Evolutionary conservation across 768 basidiomycete genomes (phyloP).

Genomic region (Podaxis mareebaensis): DNA sequence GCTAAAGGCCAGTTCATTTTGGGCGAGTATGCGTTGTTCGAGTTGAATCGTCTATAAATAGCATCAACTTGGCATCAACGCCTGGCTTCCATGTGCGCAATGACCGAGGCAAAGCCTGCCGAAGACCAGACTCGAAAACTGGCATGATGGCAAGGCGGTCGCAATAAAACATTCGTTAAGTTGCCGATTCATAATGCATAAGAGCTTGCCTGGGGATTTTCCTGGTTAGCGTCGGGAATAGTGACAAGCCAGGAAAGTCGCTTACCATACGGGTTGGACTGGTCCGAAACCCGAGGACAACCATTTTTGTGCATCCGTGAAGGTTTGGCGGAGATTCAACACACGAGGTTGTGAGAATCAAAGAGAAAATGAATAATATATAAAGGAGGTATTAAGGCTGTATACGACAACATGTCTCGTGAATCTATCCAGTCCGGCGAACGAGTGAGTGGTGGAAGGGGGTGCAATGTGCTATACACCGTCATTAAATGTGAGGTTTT

Average conservation of each 20-base stretch:
- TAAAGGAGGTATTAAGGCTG: constrained; percentile 16
- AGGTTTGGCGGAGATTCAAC: background rate
- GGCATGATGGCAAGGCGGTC: background rate
- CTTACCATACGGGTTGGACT: too few relatives aligned
- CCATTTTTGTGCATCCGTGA: background rate
- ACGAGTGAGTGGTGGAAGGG: constrained; percentile 7
- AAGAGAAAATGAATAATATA: constrained; percentile 20
- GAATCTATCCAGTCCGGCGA: constrained; percentile 13
- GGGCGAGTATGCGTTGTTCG: too few relatives aligned
- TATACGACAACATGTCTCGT: constrained; percentile 14
- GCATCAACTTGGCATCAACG: background rate
- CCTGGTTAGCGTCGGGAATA: too few relatives aligned
- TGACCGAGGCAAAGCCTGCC: background rate
- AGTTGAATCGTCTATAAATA: background rate
- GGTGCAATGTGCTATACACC: constrained; percentile 4
- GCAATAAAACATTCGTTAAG: too few relatives aligned
- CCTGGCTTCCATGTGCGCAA: background rate
- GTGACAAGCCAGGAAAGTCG: too few relatives aligned
- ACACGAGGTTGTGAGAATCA: constrained; percentile 1
- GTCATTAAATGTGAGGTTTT: constrained; percentile 7
- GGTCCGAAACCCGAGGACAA: too few relatives aligned
- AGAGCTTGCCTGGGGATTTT: background rate
- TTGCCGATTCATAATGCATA: background rate
- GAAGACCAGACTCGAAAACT: background rate
- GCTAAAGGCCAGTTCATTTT: too few relatives aligned